phyloP scores from a whole-genome alignment of 345 rosid genomes.

The Theobroma cacao region DNA sequence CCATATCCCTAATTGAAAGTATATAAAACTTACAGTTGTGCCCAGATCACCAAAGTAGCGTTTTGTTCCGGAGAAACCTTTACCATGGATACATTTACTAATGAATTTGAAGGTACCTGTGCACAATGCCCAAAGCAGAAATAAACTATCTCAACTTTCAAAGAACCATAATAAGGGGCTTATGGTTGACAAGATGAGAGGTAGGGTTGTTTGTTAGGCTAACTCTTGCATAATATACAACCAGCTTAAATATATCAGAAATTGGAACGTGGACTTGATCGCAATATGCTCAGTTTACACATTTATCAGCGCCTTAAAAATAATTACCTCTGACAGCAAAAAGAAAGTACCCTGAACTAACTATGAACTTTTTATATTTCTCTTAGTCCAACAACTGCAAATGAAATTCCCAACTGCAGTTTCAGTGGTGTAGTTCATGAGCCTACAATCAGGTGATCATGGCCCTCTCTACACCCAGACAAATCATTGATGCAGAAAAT shows the following conservation, averaged over 20 bases:
- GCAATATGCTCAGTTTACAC: not conserved
- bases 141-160: slow-evolving; percentile 12
- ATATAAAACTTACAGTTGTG: slow-evolving; percentile 61
- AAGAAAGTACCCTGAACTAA: not conserved
- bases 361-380: not conserved
- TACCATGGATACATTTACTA: slow-evolving; percentile 66
- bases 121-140: slow-evolving; percentile 18
- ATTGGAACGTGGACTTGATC: not conserved
- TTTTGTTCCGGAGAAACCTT: slow-evolving; percentile 82
- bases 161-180: slow-evolving; percentile 7
- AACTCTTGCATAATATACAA: not conserved
- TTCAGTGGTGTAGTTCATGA: not conserved
- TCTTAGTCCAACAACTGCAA: not conserved
- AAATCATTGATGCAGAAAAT: not conserved
- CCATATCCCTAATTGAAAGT: slow-evolving; percentile 5
- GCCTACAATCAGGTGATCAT: not conserved
- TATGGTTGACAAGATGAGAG: not conserved
- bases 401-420: not conserved
- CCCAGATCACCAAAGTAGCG: slow-evolving; percentile 94
- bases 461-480: not conserved
- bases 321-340: too few species aligned
- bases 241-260: not conserved
- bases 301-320: not conserved
- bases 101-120: slow-evolving; percentile 85
- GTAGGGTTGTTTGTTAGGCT: not conserved